Conservation (phyloP, 164 flowering plant species). For the Vitis rotundifolia region DNA sequence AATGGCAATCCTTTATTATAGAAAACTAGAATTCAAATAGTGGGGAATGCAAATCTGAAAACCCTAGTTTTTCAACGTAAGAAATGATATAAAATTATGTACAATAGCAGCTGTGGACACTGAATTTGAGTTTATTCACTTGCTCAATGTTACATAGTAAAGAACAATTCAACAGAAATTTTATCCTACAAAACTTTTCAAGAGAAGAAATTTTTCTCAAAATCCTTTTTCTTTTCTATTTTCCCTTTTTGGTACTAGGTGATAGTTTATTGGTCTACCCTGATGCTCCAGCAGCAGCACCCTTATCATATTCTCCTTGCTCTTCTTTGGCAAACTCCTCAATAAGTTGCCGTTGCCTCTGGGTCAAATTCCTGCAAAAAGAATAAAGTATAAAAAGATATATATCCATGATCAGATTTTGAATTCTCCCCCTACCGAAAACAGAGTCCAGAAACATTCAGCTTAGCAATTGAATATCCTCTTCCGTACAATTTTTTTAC, state of each 20-base stretch:
- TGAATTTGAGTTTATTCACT: not conserved
- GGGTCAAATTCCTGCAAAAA: constrained; percentile 67
- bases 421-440: not conserved
- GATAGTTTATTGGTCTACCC: constrained; percentile 14
- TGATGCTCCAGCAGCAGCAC: constrained; percentile 66
- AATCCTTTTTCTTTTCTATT: not conserved
- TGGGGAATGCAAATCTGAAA: not conserved
- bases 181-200: constrained; percentile 21
- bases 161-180: not conserved
- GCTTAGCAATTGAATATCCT: too few species aligned
- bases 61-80: not conserved
- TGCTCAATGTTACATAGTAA: too few species aligned
- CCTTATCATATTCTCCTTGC: constrained; percentile 62
- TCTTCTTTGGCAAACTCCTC: constrained; percentile 94
- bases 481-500: not conserved
- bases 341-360: constrained; percentile 68
- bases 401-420: not conserved
- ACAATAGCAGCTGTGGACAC: not conserved
- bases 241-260: not conserved
- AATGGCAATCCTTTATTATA: too few species aligned
- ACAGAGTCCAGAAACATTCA: too few species aligned
- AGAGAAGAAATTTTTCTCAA: not conserved
- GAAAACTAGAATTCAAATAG: not conserved
- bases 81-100: not conserved
- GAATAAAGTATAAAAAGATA: not conserved